Base-by-base conservation (phyloP, 441 rosid species). In the Geranium incanum region DNA sequence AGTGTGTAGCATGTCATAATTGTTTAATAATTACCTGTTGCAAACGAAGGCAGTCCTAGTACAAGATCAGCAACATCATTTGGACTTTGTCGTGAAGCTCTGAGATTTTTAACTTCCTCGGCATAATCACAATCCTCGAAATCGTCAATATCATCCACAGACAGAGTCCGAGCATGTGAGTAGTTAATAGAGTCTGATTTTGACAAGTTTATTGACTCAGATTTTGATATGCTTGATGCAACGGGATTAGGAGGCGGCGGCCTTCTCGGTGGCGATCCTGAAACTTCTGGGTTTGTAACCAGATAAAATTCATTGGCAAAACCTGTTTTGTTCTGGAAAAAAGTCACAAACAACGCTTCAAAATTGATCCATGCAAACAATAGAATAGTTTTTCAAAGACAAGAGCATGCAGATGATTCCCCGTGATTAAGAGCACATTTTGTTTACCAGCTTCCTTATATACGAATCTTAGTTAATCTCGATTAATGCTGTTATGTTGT, bases 141-240 rank as follows among this genome's bases (percentile, higher is more conserved):
- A 84, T 90, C 97, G 38, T 94, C 97, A 82, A 94, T 94, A 79
- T 94, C 99, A 83, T 94, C 99, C 72, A 94, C 95, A 69, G 95
- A 89, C 71, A 94, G 85, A 78, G 92, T 97, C 72, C 79, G 88
- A 67, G 68, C 90, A 76, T 67, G 86, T 13, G 84, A 69, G 52
- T 97, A 92, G 80, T 85, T 84, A 75, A 87, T 77, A 72, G 97
- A 92, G 43, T 39, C 43, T 39, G 8, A 39, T 39, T 39, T 39
- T 39, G 6, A 4, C 36, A 77, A 74, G 67, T 86, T 80, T 50
- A 92, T 81, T 67, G 70, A 76, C 71, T 72, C 78, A 52, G 94
- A 92, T 3, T 39, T 39, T 39, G 43, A 39, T 7, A 39, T 39
- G 43, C 43, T 39, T 39, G 97, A 88, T 67, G 87, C 80, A 62